Conservation (phyloP, 257 asterid genomes). For the Gentiana straminea region DNA sequence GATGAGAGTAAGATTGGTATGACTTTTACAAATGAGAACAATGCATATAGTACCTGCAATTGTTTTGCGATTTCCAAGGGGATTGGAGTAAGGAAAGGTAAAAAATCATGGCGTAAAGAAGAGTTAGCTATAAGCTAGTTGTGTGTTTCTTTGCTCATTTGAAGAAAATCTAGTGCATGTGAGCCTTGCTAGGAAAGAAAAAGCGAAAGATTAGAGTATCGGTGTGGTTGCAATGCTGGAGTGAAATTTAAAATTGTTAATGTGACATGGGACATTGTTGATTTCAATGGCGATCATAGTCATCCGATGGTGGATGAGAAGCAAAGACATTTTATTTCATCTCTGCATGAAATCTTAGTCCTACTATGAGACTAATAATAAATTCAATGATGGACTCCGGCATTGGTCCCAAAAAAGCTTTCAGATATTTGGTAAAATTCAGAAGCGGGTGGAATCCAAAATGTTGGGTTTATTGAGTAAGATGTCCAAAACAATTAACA, state of each 20-base stretch:
- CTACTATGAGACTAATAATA: not conserved
- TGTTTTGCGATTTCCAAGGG: too few species aligned
- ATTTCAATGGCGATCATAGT: not conserved
- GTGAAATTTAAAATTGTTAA: too few species aligned
- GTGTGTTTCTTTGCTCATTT: too few species aligned
- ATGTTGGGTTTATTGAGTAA: conserved; percentile 1
- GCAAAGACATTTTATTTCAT: not conserved
- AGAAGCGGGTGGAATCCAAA: conserved; percentile 1
- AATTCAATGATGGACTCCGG: not conserved
- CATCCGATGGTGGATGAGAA: not conserved
- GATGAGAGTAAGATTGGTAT: too few species aligned
- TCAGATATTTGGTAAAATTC: not conserved
- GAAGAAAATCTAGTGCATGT: not conserved
- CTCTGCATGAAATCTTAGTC: not conserved
- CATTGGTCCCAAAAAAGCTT: not conserved
- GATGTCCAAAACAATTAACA: not conserved
- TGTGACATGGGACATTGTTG: not conserved
- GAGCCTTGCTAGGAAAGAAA: not conserved
- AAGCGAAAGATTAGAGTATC: not conserved
- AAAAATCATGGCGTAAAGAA: too few species aligned
- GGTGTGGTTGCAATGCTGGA: not conserved
- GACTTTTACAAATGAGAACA: too few species aligned
- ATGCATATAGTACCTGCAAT: too few species aligned
- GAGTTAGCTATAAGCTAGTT: too few species aligned
- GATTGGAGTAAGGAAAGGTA: too few species aligned